These are phyloP conservation scores for Chaetoscypha palmicola DNA, from an alignment of 2,329 filamentous ascomycete species.

Conservation along the genomic window DNA sequence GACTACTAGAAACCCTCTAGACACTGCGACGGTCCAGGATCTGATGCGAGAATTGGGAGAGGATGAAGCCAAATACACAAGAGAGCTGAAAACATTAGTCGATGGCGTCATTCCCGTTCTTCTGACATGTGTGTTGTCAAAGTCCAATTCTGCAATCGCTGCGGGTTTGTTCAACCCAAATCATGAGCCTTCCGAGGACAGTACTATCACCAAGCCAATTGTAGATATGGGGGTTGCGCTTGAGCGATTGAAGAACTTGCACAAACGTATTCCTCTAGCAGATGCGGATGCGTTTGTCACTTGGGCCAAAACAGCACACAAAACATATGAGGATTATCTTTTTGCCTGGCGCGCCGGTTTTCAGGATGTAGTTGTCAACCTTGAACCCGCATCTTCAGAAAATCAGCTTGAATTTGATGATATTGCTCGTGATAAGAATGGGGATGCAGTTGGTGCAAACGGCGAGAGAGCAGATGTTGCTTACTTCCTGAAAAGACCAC, in stretches of 20 bases:
- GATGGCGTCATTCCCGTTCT: slow-evolving; percentile 93
- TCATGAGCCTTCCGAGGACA: slow-evolving; percentile 41
- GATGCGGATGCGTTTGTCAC: slow-evolving; percentile 65
- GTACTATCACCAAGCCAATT: slow-evolving; percentile 69
- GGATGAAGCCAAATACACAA: slow-evolving; percentile 81
- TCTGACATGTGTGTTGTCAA: slow-evolving; percentile 73
- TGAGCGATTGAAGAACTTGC: slow-evolving; percentile 73
- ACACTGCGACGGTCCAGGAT: slow-evolving; percentile 64
- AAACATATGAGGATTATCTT: slow-evolving; percentile 79
- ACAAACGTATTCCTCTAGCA: slow-evolving; percentile 70
- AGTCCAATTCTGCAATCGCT: slow-evolving; percentile 56
- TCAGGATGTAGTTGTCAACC: slow-evolving; percentile 87
- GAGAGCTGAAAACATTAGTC: slow-evolving; percentile 86
- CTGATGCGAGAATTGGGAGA: slow-evolving; percentile 72
- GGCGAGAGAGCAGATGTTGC: slow-evolving; percentile 92
- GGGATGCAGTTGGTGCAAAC: slow-evolving; percentile 53
- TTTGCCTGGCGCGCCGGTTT: slow-evolving; percentile 88
- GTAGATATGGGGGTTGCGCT: slow-evolving; percentile 89
- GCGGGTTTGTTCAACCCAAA: slow-evolving; percentile 60
- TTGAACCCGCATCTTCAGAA: slow-evolving; percentile 67
- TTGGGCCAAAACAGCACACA: slow-evolving; percentile 74
- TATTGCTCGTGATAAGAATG: slow-evolving; percentile 54
- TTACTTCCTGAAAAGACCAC: slow-evolving; percentile 80
- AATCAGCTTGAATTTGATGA: slow-evolving; percentile 50
- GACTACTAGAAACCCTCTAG: slow-evolving; percentile 59